Base-by-base conservation (phyloP, 495 filamentous ascomycete genomes). In the Lophium mytilinum region DNA sequence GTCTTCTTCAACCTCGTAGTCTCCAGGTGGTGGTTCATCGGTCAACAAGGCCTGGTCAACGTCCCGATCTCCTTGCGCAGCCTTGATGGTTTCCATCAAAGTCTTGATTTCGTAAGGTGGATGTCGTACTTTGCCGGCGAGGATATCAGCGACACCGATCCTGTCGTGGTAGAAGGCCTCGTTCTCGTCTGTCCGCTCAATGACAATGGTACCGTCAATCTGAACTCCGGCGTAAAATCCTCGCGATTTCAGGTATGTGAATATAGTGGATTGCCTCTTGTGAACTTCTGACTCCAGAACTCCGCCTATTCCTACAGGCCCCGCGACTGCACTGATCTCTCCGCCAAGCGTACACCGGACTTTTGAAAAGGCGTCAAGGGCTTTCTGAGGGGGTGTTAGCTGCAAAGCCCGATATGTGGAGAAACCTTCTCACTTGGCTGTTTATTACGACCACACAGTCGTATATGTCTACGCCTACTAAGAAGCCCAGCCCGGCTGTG, bases 361-460 rank as follows among this genome's bases (percentile, higher is more conserved):
- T 46, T 81, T 84, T 40, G 85, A 87, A 70, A 96, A 93, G 0
- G 86, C 80, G 51, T 91, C 85, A 33, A 95, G 73, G 6, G 88
- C 89, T 50, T 86, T 79, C 19, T 83, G 79, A 18, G 85, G 24
- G 24, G 24, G 24, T n/a, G 6, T 30, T 30, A 30, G 24, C 24
- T 30, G 24, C 2, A 6, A 30, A 30, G 24, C 6, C 6, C 24
- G 6, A 30, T 30, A 30, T 6, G 6, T 30, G 24, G 3, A 30
- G 24, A 30, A 30, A 2, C 24, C 2, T 30, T 30, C 24, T 30
- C 2, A 30, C 24, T 6, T 30, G 24, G 24, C 24, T 89, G 70
- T 94, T 96, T 68, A 95, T 90, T 6, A 96, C 83, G 0, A 96
- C 78, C 17, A 95, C 84, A 66, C 90, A 94, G 66, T 96, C 90